phyloP scores from a whole-genome alignment of 306 rosid genomes.

The Parietaria judaica region DNA sequence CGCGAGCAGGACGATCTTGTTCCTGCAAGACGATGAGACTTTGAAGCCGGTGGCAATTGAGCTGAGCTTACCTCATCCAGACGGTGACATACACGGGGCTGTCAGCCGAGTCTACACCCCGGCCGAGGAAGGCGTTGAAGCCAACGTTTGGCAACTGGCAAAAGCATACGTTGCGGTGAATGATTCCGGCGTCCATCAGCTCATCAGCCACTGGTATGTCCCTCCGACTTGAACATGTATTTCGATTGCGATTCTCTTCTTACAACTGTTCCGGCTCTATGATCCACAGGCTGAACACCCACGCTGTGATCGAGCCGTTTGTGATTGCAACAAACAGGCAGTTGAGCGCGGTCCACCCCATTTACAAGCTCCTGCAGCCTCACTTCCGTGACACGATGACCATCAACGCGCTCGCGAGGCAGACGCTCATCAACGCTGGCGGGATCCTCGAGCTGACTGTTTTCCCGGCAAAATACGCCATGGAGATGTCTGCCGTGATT shows the following conservation, averaged over 20 bases:
- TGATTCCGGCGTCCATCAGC: constrained; percentile 62
- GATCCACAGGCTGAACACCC: constrained; percentile 58
- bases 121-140: constrained; percentile 42
- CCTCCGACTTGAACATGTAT: too few relatives aligned
- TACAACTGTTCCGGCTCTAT: not conserved
- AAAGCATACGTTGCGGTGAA: constrained; percentile 64
- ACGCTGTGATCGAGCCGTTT: constrained; percentile 63
- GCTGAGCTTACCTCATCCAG: constrained; percentile 42
- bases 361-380: constrained; percentile 39
- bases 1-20: constrained; percentile 51
- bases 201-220: constrained; percentile 57
- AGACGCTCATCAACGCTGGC: constrained; percentile 32
- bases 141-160: constrained; percentile 52
- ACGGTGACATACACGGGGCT: constrained; percentile 46
- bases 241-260: not conserved
- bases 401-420: constrained; percentile 41
- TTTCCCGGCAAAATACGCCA: constrained; percentile 30
- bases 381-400: constrained; percentile 52
- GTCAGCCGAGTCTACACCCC: constrained; percentile 45
- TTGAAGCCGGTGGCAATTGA: constrained; percentile 67
- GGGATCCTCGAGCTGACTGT: constrained; percentile 38
- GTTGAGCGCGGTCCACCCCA: constrained; percentile 38
- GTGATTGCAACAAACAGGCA: constrained; percentile 45
- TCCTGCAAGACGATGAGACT: constrained; percentile 58
- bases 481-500: constrained; percentile 36